Evolutionary conservation across 495 filamentous ascomycete species (phyloP), one percentile per base, ranked within the genome.

Genomic region (Trichoderma erinaceum): DNA sequence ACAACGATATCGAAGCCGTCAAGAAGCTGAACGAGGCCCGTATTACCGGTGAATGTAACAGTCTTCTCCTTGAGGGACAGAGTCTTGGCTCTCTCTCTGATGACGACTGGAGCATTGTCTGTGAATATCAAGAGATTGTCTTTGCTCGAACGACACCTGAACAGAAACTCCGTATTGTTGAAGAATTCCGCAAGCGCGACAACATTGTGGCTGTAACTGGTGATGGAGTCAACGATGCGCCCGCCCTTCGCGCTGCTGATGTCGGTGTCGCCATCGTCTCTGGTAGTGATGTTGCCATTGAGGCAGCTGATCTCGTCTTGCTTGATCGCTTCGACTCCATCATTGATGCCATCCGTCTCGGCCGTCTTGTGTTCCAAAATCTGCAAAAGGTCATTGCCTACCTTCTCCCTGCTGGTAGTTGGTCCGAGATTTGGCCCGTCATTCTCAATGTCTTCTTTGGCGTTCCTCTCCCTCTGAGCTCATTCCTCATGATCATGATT

Each of bases 141-240:
- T 91, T 91, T 71, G 85, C 88, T 11, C 81, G 88, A 0, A 91
- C 89, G 4, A 91, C 88, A 0, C 88, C 89, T 0, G 90, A 92
- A 70, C 90, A 92, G 68, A 92, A 92, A 70, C 81, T 91, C 3
- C 85, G 88, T 25, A 91, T 92, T 68, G 88, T 93, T 16, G 82
- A 82, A 29, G 87, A 90, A 67, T 83, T 92, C 61, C 87, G 88
- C 69, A 72, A 77, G 2, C 77, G 85, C 16, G 79, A 81, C 6
- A 89, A 68, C 84, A 78, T 70, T 77, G 90, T 78, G 18, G 82
- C 76, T 16, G 86, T 87, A 80, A 87, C 83, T 8, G 84, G 90
- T 25, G 91, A 94, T 71, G 90, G 91, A n/a, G 91, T 93, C 52
- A 94, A 94, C 69, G 90, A 94, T 70, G 89, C 89, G 3, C 91